Evolutionary conservation across 129 eudicot species (phyloP).

Genomic region (Arctium minus): DNA sequence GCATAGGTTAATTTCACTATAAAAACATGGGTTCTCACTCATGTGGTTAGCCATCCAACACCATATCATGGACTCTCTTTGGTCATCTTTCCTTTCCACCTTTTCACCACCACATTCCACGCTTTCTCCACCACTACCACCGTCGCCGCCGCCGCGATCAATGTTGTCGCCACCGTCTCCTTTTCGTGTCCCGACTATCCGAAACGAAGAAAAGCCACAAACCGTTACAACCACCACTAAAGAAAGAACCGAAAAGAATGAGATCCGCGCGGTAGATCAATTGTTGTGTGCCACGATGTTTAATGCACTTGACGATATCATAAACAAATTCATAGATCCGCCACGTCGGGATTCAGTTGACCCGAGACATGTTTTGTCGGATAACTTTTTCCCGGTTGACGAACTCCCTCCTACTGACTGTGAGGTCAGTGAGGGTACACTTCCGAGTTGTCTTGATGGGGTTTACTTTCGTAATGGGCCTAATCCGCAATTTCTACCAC

Average conservation of each 20-base stretch:
- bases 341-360: constrained; percentile 10
- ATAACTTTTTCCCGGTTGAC: background rate
- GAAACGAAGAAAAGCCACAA: background rate
- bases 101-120: background rate
- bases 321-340: constrained; percentile 47
- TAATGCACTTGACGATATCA: constrained; percentile 33
- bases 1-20: background rate
- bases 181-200: background rate
- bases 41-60: background rate
- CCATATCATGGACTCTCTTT: constrained; percentile 30
- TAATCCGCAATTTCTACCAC: background rate
- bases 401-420: background rate
- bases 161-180: background rate
- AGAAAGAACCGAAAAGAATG: background rate
- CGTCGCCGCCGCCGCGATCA: background rate
- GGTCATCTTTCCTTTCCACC: constrained; percentile 32
- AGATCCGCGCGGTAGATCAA: background rate
- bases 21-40: background rate
- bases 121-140: background rate
- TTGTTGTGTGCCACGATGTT: constrained; percentile 27
- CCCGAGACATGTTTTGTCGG: background rate
- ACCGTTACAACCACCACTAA: background rate
- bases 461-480: constrained; percentile 4
- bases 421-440: background rate
- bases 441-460: background rate